Base-by-base conservation (phyloP, 2,329 filamentous ascomycete species). In the Ophiostoma fasciatum region DNA sequence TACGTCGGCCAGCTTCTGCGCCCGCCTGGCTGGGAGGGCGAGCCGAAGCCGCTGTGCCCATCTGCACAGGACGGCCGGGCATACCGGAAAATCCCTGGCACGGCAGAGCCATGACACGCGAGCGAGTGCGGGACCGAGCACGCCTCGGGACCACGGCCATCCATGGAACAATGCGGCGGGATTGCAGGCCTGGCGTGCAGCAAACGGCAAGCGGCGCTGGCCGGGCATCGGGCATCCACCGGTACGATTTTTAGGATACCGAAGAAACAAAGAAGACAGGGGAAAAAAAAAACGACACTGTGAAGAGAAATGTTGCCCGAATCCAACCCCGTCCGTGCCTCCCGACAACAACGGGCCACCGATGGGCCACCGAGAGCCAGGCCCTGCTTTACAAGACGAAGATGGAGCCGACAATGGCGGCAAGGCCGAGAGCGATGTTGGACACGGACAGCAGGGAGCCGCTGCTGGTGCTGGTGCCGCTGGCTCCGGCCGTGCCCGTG, bases 1-100 rank as follows among this genome's bases (percentile, higher is more conserved):
- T 71, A 73, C 57, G 81, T 92, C 5, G 90, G 90, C 4, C 71
- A 67, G 52, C 71, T 96, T 12, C 66, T 73, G 54, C 64, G 73
- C 41, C 66, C 71, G 40, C 63, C 61, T 18, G 64, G 57, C 17
- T 78, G 75, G 62, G 66, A 78, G 50, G 72, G 70, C 47, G 60
- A 65, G 58, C 71, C 72, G 5, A 62, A 62, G 49, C 60, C 66
- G 54, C 59, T 94, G 47, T 94, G 87, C 59, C 71, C 73, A 48
- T 57, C 63, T 46, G 87, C 84, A 28, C 63, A 72, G 51, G 73
- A 78, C 46, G 56, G 58, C 2, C 56, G 73, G 45, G 58, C 58
- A 36, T 63, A 59, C 53, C 64, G 71, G 55, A 68, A 70, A 47
- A 60, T 76, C 46, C 78, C 78, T n/a, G 64, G 61, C 42, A 50